A percentile compares a stretch with the other conserved stretches of the same genome.
phyloP scores from a whole-genome alignment of 768 basidiomycete species.

The Nidularia pulvinata region DNA sequence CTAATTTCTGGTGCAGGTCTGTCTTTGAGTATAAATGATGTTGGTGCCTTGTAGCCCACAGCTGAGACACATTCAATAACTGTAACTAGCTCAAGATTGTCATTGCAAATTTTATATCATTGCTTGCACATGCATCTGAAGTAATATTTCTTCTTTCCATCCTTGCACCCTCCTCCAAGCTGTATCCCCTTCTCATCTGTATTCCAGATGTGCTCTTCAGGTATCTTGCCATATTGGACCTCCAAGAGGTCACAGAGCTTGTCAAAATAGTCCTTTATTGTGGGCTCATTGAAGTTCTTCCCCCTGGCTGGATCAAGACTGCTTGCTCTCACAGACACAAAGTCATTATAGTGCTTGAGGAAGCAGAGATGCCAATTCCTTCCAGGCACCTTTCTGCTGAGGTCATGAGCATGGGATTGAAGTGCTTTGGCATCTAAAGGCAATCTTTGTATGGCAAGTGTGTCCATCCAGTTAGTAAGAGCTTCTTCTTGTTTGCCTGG shows the following conservation, averaged over 20 bases:
- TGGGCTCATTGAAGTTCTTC: slow-evolving; percentile 14
- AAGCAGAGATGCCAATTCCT: too few species aligned
- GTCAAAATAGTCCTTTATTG: slow-evolving; percentile 14
- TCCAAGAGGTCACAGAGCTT: slow-evolving; percentile 10
- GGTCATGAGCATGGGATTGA: too few species aligned
- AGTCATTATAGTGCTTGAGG: too few species aligned
- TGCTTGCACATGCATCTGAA: background rate
- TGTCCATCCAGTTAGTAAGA: too few species aligned
- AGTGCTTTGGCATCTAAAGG: too few species aligned
- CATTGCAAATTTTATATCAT: slow-evolving; percentile 19
- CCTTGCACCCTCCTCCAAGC: slow-evolving; percentile 17
- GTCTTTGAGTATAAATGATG: slow-evolving; percentile 24
- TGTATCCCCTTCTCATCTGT: slow-evolving; percentile 26
- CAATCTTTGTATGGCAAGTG: too few species aligned
- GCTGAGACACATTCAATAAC: slow-evolving; percentile 34
- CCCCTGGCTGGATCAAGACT: slow-evolving; percentile 23
- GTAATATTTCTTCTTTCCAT: slow-evolving; percentile 9
- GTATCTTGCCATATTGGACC: slow-evolving; percentile 16
- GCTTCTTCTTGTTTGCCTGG: too few species aligned
- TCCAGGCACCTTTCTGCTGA: too few species aligned
- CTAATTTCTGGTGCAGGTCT: slow-evolving; percentile 4
- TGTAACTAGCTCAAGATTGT: slow-evolving; percentile 37
- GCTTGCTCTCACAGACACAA: slow-evolving; percentile 6
- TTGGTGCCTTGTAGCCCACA: slow-evolving; percentile 20
- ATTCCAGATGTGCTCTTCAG: slow-evolving; percentile 22